These are phyloP conservation scores for Zygoascus bituminiphila DNA, from an alignment of 805 yeast species.

Conservation along the genomic window DNA sequence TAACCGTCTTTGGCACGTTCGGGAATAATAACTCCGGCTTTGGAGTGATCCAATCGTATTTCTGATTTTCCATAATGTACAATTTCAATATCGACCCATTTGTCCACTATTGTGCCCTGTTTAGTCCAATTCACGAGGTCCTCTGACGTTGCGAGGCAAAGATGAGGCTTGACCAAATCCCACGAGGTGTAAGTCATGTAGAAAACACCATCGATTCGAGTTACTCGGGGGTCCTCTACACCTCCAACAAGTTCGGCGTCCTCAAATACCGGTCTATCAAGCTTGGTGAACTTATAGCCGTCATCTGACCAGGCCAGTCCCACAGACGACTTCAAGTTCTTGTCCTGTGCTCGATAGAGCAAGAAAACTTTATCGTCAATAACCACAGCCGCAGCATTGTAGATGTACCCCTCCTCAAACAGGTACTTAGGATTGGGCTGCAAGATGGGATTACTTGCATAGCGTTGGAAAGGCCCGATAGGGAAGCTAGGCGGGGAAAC, in stretches of 20 bases:
- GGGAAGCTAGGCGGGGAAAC: constrained; percentile 6
- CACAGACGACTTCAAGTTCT: constrained; percentile 1
- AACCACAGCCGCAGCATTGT: constrained; percentile 10
- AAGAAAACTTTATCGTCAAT: constrained; percentile 8
- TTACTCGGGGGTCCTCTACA: constrained; percentile 6
- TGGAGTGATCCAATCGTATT: constrained; percentile 2
- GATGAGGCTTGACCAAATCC: constrained; percentile 8
- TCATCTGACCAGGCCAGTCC: constrained; percentile 10
- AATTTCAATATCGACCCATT: constrained; percentile 5
- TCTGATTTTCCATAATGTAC: not conserved
- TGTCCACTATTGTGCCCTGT: constrained; percentile 3
- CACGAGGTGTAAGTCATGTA: constrained; percentile 8
- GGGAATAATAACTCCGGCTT: constrained; percentile 7
- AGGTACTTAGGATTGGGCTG: constrained; percentile 1
- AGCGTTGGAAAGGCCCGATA: constrained; percentile 7
- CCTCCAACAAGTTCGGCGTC: constrained; percentile 8
- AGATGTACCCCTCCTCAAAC: constrained; percentile 7
- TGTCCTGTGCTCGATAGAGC: constrained; percentile 8
- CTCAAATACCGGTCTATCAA: constrained; percentile 5
- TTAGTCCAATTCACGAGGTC: constrained; percentile 8
- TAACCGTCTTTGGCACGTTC: constrained; percentile 6
- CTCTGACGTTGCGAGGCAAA: constrained; percentile 9
- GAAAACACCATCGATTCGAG: constrained; percentile 6
- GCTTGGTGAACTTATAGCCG: constrained; percentile 7
- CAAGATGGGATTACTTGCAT: constrained; percentile 5